A percentile compares a stretch with the other conserved stretches of the same genome.
phyloP scores from a whole-genome alignment of 495 filamentous ascomycete genomes.

The Penicillium psychrofluorescens region DNA sequence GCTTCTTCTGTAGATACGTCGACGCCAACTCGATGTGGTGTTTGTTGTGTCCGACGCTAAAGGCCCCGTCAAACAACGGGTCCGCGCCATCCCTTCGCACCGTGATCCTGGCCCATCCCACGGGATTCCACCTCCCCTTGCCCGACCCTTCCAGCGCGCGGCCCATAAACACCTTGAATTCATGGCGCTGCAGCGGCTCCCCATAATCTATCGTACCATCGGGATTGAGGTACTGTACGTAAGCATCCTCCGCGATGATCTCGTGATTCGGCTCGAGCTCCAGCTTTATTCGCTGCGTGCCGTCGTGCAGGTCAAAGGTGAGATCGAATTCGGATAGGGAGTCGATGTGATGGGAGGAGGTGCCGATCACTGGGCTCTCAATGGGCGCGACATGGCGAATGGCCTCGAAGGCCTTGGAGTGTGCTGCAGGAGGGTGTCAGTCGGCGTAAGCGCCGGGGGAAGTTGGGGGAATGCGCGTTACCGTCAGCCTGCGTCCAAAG shows the following conservation, averaged over 20 bases:
- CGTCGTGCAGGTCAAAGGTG: conserved; percentile 64
- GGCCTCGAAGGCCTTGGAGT: conserved; percentile 69
- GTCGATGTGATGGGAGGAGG: conserved; percentile 70
- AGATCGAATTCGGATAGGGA: conserved; percentile 76
- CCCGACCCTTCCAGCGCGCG: conserved; percentile 61
- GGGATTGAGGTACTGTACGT: conserved; percentile 58
- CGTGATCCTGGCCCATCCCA: conserved; percentile 80
- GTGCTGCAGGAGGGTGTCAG: conserved; percentile 34
- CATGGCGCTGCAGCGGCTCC: conserved; percentile 60
- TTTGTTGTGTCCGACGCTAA: conserved; percentile 69
- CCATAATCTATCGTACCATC: conserved; percentile 56
- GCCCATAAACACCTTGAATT: conserved; percentile 80
- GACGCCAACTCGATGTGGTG: conserved; percentile 80
- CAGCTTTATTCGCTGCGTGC: conserved; percentile 65
- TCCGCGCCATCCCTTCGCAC: conserved; percentile 65
- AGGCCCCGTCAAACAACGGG: conserved; percentile 88
- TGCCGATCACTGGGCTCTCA: conserved; percentile 69
- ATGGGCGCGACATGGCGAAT: conserved; percentile 66
- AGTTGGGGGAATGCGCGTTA: too few species aligned
- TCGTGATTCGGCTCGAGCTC: conserved; percentile 88
- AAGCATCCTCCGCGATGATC: conserved; percentile 71
- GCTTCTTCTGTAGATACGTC: conserved; percentile 67
- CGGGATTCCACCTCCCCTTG: conserved; percentile 63
- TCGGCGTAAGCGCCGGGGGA: too few species aligned
- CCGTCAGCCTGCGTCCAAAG: conserved; percentile 6